A percentile compares a stretch with the other conserved stretches of the same genome.
Conservation (phyloP, 768 basidiomycete genomes). For the Rhodocollybia butyracea region DNA sequence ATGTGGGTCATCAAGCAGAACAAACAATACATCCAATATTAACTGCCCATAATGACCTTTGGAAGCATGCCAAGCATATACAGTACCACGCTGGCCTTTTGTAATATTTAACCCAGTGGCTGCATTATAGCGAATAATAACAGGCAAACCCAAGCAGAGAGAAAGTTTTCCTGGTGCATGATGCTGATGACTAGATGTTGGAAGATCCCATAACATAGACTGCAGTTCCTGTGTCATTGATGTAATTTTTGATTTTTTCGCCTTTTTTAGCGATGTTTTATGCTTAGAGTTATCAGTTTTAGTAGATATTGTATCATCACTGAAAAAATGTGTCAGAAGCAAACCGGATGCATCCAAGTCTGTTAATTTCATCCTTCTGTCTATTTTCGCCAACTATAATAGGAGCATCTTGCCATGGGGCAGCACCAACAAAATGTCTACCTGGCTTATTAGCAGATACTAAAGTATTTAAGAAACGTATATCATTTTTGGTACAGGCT, state of each 20-base stretch:
- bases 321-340: conserved; percentile 23
- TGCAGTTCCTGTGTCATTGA: conserved; percentile 11
- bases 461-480: conserved; percentile 27
- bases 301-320: conserved; percentile 20
- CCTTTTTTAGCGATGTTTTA: not conserved
- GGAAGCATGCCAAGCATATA: conserved; percentile 21
- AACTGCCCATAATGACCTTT: conserved; percentile 6
- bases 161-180: conserved; percentile 24
- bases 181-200: conserved; percentile 20
- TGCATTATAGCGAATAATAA: conserved; percentile 27
- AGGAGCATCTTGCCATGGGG: conserved; percentile 24
- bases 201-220: conserved; percentile 18
- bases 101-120: conserved; percentile 32
- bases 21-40: conserved; percentile 26
- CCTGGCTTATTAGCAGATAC: conserved; percentile 9
- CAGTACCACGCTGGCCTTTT: conserved; percentile 27
- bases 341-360: conserved; percentile 23
- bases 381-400: conserved; percentile 29
- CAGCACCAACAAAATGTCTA: conserved; percentile 46
- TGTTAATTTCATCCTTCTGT: conserved; percentile 29
- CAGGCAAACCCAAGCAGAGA: conserved; percentile 29
- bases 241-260: not conserved
- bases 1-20: too few species aligned
- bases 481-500: conserved; percentile 38
- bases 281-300: conserved; percentile 6